phyloP scores from a whole-genome alignment of 331 rosid genomes.

The Stylosanthes scabra region DNA sequence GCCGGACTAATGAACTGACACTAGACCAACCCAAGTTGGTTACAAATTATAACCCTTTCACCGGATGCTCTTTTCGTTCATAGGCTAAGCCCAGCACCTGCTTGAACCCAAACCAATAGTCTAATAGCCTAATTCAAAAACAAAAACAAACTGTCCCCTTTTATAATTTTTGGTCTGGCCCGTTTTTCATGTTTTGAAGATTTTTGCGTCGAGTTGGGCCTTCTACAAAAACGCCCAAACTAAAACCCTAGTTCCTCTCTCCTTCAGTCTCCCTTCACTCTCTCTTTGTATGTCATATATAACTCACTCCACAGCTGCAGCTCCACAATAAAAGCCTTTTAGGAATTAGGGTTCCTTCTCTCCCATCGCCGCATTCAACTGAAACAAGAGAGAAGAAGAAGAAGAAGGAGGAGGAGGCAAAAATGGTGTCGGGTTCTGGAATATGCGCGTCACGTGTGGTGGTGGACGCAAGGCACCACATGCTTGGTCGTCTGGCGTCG shows the following conservation, averaged over 20 bases:
- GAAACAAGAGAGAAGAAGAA: not conserved
- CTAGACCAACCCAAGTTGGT: too few relatives aligned
- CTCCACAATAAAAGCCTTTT: not conserved
- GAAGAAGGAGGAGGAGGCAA: not conserved
- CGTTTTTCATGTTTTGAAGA: too few relatives aligned
- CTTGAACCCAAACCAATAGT: too few relatives aligned
- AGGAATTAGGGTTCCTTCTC: not conserved
- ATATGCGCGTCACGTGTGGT: conserved; percentile 71
- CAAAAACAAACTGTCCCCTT: too few relatives aligned
- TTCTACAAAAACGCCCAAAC: not conserved
- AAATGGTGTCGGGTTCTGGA: conserved; percentile 48
- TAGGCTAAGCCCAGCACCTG: too few relatives aligned
- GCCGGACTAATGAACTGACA: too few relatives aligned
- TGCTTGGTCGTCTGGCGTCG: conserved; percentile 72
- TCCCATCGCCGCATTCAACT: not conserved
- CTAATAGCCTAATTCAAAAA: too few relatives aligned
- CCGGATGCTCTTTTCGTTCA: too few relatives aligned
- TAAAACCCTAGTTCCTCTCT: not conserved
- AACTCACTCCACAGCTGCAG: not conserved
- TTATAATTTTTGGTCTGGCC: too few relatives aligned
- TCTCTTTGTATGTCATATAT: not conserved
- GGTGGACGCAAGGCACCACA: conserved; percentile 71
- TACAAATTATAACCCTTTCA: too few relatives aligned
- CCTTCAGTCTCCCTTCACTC: too few relatives aligned
- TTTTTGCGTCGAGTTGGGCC: too few relatives aligned